phyloP scores from a whole-genome alignment of 2,329 filamentous ascomycete genomes.

The Paracoccidioides brasiliensis region DNA sequence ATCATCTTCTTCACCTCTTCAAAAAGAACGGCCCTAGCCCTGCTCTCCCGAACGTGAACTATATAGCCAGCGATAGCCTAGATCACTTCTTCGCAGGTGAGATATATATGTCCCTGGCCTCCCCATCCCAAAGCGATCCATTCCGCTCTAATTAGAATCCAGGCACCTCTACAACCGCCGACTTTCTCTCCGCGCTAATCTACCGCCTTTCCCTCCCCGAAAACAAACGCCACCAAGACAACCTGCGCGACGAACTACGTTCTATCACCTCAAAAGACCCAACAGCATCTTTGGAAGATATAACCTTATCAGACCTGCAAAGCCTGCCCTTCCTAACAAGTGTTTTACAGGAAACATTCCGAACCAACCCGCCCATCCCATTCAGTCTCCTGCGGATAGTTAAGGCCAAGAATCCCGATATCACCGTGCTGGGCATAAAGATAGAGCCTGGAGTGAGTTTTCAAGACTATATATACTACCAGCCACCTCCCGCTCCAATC shows the following conservation, averaged over 20 bases:
- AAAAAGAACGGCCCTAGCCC: slow-evolving; percentile 7
- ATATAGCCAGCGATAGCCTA: slow-evolving; percentile 12
- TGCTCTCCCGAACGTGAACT: slow-evolving; percentile 8
- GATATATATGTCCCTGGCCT: not conserved
- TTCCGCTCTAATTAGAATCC: not conserved
- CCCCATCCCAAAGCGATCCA: not conserved
- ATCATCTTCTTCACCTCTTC: slow-evolving; percentile 7
- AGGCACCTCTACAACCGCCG: slow-evolving; percentile 9
- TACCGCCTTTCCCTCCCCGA: slow-evolving; percentile 11
- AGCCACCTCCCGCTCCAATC: not conserved
- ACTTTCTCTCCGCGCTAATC: slow-evolving; percentile 9
- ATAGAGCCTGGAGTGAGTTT: slow-evolving; percentile 10
- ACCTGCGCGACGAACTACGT: slow-evolving; percentile 10
- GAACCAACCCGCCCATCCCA: slow-evolving; percentile 31
- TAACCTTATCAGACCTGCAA: slow-evolving; percentile 5
- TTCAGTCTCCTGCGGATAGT: slow-evolving; percentile 27
- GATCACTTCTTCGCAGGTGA: slow-evolving; percentile 12
- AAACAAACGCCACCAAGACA: slow-evolving; percentile 8
- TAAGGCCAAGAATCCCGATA: slow-evolving; percentile 7
- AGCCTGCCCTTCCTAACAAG: slow-evolving; percentile 23
- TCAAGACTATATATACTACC: not conserved
- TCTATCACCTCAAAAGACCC: slow-evolving; percentile 1
- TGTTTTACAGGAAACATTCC: slow-evolving; percentile 32
- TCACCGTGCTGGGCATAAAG: slow-evolving; percentile 9
- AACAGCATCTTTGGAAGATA: not conserved